Conservation (phyloP, 208 protist genomes). For the Trypanosoma platydactyli region DNA sequence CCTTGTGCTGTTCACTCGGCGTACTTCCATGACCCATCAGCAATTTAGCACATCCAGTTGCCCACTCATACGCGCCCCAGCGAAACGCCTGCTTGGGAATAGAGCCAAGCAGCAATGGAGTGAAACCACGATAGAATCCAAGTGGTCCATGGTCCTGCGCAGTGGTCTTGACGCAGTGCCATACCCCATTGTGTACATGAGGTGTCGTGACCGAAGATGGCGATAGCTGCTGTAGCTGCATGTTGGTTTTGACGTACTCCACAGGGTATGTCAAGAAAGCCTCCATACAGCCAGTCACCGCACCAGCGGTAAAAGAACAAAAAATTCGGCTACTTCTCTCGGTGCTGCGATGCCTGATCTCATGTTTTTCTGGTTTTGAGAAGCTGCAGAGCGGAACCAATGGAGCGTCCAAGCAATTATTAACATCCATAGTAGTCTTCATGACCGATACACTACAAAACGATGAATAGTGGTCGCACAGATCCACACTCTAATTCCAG, state of each 20-base stretch:
- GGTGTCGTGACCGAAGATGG: not conserved
- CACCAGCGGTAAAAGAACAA: constrained; percentile 30
- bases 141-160: constrained; percentile 22
- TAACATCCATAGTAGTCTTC: too few relatives aligned
- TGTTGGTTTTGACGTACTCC: constrained; percentile 36
- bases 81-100: constrained; percentile 35
- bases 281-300: constrained; percentile 29
- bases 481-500: too few relatives aligned
- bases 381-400: not conserved
- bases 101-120: constrained; percentile 25
- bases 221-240: constrained; percentile 25
- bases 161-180: constrained; percentile 25
- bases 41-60: not conserved
- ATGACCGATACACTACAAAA: too few relatives aligned
- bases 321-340: not conserved
- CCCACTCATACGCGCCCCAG: constrained; percentile 31
- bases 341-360: not conserved
- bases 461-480: too few relatives aligned
- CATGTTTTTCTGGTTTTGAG: not conserved
- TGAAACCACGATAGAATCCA: constrained; percentile 31
- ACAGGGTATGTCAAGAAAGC: constrained; percentile 30
- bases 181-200: constrained; percentile 20
- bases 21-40: not conserved
- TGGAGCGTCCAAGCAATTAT: not conserved
- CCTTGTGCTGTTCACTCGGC: not conserved